Percentiles rank a stretch among this genome's conserved stretches.
phyloP scores from a whole-genome alignment of 2,329 filamentous ascomycete genomes.

The Microdochium trichocladiopsis region DNA sequence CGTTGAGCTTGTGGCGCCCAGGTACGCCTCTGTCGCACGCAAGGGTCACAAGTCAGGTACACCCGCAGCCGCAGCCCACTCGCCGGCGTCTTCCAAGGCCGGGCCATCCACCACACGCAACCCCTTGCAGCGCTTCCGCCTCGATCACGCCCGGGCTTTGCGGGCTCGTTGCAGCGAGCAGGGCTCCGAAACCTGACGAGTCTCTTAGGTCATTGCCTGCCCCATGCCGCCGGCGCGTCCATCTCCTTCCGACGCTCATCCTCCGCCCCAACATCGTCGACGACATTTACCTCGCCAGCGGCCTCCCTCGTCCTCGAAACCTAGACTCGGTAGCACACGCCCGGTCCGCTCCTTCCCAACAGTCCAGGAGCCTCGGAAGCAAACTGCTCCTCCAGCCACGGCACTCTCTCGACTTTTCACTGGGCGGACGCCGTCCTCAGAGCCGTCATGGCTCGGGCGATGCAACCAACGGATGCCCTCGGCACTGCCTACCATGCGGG shows the following conservation, averaged over 20 bases:
- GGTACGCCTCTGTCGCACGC: not conserved
- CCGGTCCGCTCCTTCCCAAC: not conserved
- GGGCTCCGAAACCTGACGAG: constrained; percentile 1
- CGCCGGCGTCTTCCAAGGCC: not conserved
- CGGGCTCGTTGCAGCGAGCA: not conserved
- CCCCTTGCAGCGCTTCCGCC: not conserved
- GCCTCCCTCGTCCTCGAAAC: no score
- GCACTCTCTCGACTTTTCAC: not conserved
- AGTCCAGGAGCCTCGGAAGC: not conserved
- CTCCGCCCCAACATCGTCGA: not conserved
- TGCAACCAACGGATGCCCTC: not conserved
- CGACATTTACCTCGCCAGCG: no score
- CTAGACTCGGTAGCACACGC: no score
- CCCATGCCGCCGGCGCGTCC: not conserved
- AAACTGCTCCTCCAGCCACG: not conserved
- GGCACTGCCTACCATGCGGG: not conserved
- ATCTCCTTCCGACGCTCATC: not conserved
- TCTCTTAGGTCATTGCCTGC: not conserved
- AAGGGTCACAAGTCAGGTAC: not conserved
- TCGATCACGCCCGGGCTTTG: no score
- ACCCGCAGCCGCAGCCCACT: not conserved
- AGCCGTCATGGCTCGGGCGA: not conserved
- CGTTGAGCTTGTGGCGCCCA: no score
- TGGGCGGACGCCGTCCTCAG: not conserved
- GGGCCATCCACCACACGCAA: not conserved